Base-by-base conservation (phyloP, 2,329 filamentous ascomycete genomes). In the Paecilomyces formosus region DNA sequence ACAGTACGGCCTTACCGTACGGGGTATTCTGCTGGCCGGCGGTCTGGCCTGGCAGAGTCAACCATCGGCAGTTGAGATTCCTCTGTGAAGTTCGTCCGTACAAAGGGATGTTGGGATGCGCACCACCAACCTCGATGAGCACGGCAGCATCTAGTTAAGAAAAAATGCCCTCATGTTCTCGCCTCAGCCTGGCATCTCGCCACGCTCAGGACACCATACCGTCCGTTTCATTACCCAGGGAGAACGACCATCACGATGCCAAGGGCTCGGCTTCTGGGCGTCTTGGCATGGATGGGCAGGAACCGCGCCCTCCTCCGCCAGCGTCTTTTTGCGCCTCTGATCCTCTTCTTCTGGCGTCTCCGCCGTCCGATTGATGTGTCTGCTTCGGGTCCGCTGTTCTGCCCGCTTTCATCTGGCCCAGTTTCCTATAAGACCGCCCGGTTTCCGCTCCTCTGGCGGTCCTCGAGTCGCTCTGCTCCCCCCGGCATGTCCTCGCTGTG, bases 241-340 rank as follows among this genome's bases (percentile, higher is more conserved):
- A 58, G 26, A 59, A 55, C 57, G 55, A 54, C 62, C 59, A 58
- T 62, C 57, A 59, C 58, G 60, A 65, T 65, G 68, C 68, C 68
- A 69, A 70, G 68, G 63, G 60, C 67, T 70, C 62, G 68, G 68
- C 68, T 66, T 64, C 68, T 70, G 64, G 67, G 68, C 68, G 60
- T 33, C 65, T 65, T 66, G 66, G 65, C 64, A 60, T 61, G 63
- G 63, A 62, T 59, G 56, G 58, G 57, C 65, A 63, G 60, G 61
- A 65, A 63, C 63, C 66, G 64, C 57, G 61, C 64, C 63, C 60
- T 64, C 65, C 63, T 65, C 64, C 64, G 55, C 55, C 60, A 56
- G 55, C 57, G 52, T 45, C 55, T 9, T 55, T 56, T 55, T 39
- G 50, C 50, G 21, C 30, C 49, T 55, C 39, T 26, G 22, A 54